Evolutionary conservation across 164 flowering plant genomes (phyloP).

Genomic region (Stephania japonica): DNA sequence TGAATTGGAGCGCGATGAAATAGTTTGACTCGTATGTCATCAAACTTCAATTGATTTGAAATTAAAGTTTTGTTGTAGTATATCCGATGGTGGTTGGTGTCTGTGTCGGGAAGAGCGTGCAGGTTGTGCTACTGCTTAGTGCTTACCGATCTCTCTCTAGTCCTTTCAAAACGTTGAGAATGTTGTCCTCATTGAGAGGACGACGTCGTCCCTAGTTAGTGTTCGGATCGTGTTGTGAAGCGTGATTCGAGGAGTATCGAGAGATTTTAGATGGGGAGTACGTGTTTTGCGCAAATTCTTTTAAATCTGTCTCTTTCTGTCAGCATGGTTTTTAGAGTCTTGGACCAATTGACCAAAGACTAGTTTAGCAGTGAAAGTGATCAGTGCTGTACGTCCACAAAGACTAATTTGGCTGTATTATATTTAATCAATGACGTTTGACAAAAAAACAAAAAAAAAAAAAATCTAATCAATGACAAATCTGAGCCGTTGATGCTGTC

Average conservation of each 20-base stretch:
- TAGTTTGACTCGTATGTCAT: too few relatives aligned
- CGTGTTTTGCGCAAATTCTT: background rate
- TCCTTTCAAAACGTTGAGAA: background rate
- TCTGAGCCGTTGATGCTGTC: background rate
- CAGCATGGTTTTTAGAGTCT: background rate
- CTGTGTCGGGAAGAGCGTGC: too few relatives aligned
- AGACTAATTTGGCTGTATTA: background rate
- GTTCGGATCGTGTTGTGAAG: background rate
- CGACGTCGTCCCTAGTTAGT: background rate
- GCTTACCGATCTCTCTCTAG: background rate
- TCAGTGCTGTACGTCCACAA: background rate
- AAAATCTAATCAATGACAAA: background rate
- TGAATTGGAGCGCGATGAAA: too few relatives aligned
- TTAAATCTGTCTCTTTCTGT: background rate
- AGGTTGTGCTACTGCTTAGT: too few relatives aligned
- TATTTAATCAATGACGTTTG: background rate
- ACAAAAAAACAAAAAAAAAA: too few relatives aligned
- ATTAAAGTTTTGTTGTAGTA: too few relatives aligned
- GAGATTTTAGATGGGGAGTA: background rate
- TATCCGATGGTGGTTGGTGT: too few relatives aligned
- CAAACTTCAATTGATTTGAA: too few relatives aligned
- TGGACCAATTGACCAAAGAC: slow-evolving; percentile 1
- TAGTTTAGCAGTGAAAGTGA: background rate
- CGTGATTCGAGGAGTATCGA: background rate
- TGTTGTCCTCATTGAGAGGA: background rate